Conservation (phyloP, 2,329 filamentous ascomycete genomes). For the Penicillium glabrum region DNA sequence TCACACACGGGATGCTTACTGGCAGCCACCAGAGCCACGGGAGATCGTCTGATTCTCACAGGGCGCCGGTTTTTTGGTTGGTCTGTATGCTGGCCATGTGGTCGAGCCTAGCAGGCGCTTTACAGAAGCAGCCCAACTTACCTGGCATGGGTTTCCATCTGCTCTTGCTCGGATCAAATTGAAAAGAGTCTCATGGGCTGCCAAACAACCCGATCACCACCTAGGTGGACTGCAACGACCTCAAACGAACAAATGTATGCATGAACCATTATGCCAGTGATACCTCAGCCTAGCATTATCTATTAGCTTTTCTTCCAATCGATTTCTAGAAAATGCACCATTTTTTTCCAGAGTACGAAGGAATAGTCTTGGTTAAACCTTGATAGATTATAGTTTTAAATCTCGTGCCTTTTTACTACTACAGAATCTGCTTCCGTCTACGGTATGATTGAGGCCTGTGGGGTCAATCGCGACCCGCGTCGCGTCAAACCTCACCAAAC, state of each 20-base stretch:
- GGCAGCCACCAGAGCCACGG: neutral
- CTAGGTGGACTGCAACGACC: neutral
- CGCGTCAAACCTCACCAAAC: slow-evolving; percentile 7
- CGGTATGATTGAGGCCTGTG: slow-evolving; percentile 6
- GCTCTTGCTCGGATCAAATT: neutral
- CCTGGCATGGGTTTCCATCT: neutral
- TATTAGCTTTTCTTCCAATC: neutral
- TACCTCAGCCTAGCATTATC: neutral
- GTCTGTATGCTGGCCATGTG: neutral
- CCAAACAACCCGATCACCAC: neutral
- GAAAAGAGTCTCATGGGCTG: neutral
- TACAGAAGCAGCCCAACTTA: neutral
- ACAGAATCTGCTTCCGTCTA: neutral
- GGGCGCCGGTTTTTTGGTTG: neutral
- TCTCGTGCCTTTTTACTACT: neutral
- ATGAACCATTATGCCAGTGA: neutral
- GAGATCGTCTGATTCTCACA: neutral
- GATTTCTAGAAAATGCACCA: neutral
- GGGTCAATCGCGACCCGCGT: slow-evolving; percentile 20
- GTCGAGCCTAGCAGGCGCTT: neutral
- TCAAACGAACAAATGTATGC: neutral
- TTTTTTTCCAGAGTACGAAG: neutral
- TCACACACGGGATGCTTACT: neutral
- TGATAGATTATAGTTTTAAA: neutral
- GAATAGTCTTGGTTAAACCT: neutral